These are phyloP conservation scores for Ceratocystis diversiconidia DNA, from an alignment of 2,329 filamentous ascomycete genomes.

Conservation along the genomic window DNA sequence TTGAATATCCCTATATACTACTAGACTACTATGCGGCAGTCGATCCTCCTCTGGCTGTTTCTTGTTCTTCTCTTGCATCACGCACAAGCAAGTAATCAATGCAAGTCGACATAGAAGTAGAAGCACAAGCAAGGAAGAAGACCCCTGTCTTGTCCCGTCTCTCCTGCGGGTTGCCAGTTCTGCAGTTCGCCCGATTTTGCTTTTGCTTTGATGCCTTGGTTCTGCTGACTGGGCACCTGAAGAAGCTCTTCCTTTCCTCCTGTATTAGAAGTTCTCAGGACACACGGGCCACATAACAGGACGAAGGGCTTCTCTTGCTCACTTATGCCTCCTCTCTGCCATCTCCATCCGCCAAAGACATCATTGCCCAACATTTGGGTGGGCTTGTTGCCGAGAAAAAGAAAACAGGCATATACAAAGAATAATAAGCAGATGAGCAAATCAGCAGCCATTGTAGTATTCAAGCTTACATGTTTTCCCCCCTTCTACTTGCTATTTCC, in stretches of 20 bases:
- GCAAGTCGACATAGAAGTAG: not conserved
- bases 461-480: not conserved
- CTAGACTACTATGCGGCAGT: not conserved
- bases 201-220: not conserved
- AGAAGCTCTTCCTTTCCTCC: not conserved
- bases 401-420: not conserved
- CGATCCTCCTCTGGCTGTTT: not conserved
- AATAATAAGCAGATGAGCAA: not conserved
- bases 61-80: constrained; percentile 3
- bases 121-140: not conserved
- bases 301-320: not conserved
- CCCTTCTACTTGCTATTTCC: not conserved
- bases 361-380: not conserved
- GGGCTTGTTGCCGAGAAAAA: not conserved
- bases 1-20: not conserved
- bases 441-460: not conserved
- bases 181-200: not conserved
- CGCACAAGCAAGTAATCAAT: constrained; percentile 5
- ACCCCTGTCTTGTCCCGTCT: not conserved
- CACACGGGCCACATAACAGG: not conserved
- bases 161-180: no score
- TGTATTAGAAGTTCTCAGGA: not conserved
- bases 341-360: not conserved
- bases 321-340: not conserved
- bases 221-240: not conserved